Percentiles rank a stretch among this genome's conserved stretches.
phyloP scores from a whole-genome alignment of 495 filamentous ascomycete species.

The Neurospora sp. region DNA sequence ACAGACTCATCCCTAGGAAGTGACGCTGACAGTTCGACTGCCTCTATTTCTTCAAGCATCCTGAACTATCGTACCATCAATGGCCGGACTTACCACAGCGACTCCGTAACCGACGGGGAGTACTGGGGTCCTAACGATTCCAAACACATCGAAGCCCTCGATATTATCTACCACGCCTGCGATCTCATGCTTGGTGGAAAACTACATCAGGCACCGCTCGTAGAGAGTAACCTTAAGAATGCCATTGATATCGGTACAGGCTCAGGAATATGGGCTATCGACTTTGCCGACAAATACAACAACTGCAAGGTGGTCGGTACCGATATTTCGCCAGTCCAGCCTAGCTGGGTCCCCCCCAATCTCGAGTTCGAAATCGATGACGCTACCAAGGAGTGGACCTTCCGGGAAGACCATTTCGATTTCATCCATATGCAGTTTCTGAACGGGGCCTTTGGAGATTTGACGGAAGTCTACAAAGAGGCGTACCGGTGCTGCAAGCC shows the following conservation, averaged over 20 bases:
- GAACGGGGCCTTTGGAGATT: conserved; percentile 41
- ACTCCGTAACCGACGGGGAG: neutral
- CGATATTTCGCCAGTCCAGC: conserved; percentile 38
- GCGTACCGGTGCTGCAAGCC: conserved; percentile 16
- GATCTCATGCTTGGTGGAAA: conserved; percentile 28
- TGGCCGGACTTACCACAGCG: conserved; percentile 27
- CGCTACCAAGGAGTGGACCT: conserved; percentile 37
- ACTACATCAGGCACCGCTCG: conserved; percentile 28
- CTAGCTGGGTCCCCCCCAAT: conserved; percentile 33
- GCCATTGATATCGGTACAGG: conserved; percentile 30
- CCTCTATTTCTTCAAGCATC: conserved; percentile 34
- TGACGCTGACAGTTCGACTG: conserved; percentile 19
- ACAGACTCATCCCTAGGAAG: neutral
- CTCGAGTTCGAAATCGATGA: conserved; percentile 41
- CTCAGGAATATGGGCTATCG: conserved; percentile 36
- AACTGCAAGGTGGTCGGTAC: conserved; percentile 39
- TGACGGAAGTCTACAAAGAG: conserved; percentile 35
- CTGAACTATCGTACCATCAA: conserved; percentile 30
- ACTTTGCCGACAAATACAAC: conserved; percentile 48
- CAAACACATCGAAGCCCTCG: neutral
- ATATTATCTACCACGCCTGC: conserved; percentile 21
- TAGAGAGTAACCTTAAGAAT: conserved; percentile 13
- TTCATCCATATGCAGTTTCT: conserved; percentile 46
- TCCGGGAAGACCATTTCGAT: conserved; percentile 40
- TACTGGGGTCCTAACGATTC: neutral